phyloP scores from a whole-genome alignment of 495 filamentous ascomycete genomes.

The Lasiosphaeris hirsuta region DNA sequence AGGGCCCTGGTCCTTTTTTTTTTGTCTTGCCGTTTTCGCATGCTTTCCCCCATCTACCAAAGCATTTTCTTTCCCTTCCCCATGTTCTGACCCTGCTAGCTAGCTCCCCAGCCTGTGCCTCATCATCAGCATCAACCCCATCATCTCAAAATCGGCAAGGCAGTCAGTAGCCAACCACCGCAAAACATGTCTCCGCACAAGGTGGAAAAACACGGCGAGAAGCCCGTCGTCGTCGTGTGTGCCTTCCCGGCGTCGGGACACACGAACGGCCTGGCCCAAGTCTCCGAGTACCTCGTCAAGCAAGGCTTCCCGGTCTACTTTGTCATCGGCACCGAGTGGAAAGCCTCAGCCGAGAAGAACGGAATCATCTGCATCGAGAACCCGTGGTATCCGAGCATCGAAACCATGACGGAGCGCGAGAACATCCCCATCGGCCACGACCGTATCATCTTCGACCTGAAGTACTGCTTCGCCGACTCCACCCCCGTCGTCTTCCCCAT shows the following conservation, averaged over 20 bases:
- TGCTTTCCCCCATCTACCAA: no score
- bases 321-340: slow-evolving; percentile 24
- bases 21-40: no score
- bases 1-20: no score
- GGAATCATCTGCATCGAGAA: slow-evolving; percentile 17
- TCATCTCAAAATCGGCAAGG: no score
- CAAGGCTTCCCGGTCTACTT: slow-evolving; percentile 32
- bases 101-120: no score
- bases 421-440: background rate
- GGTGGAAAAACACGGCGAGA: background rate
- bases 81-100: no score
- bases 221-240: slow-evolving; percentile 24
- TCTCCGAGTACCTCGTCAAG: slow-evolving; percentile 26
- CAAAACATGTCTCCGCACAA: no score
- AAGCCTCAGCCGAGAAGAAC: slow-evolving; percentile 13
- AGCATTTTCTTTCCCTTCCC: no score
- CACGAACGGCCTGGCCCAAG: slow-evolving; percentile 1
- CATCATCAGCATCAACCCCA: no score
- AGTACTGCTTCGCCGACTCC: slow-evolving; percentile 15
- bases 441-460: background rate
- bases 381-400: background rate
- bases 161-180: no score
- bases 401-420: background rate
- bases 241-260: slow-evolving; percentile 14
- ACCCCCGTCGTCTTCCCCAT: slow-evolving; percentile 20